phyloP scores from a whole-genome alignment of 352 stramenopile genomes.

The Pythium rhizo-oryzae region DNA sequence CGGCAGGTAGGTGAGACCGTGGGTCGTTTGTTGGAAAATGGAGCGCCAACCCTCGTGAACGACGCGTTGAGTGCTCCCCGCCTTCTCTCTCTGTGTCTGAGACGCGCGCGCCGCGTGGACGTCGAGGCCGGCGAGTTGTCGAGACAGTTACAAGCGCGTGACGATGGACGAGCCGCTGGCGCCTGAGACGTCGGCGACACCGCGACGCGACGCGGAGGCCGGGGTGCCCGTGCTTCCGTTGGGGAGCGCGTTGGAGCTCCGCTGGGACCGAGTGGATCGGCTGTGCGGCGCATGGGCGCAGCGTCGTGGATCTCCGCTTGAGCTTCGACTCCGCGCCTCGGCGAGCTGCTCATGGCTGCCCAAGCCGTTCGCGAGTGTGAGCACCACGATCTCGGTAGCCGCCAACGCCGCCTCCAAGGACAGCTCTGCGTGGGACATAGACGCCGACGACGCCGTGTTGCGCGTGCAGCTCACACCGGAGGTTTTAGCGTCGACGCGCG shows the following conservation, averaged over 20 bases:
- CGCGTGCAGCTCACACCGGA: constrained; percentile 11
- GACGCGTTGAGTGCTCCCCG: too few relatives aligned
- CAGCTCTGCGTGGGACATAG: constrained; percentile 6
- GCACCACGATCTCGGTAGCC: neutral
- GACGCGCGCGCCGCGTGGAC: too few relatives aligned
- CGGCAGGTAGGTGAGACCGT: neutral
- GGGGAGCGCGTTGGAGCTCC: constrained; percentile 16
- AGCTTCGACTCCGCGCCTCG: constrained; percentile 6
- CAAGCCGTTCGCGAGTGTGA: neutral
- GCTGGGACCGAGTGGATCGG: neutral
- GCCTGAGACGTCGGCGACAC: constrained; percentile 10
- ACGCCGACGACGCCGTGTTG: neutral
- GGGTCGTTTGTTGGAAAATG: neutral
- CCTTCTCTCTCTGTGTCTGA: too few relatives aligned
- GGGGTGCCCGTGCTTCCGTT: constrained; percentile 1
- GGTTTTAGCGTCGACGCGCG: neutral
- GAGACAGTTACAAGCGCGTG: too few relatives aligned
- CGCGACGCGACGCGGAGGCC: neutral
- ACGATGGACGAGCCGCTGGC: neutral
- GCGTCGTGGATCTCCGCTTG: neutral
- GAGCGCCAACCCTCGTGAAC: too few relatives aligned
- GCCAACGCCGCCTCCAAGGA: neutral
- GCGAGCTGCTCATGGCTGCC: neutral
- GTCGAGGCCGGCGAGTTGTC: too few relatives aligned
- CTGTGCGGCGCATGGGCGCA: neutral